A percentile compares a stretch with the other conserved stretches of the same genome.
These are phyloP conservation scores for Monosporascus sp. DNA, from an alignment of 2,329 filamentous ascomycete species.

Conservation along the genomic window DNA sequence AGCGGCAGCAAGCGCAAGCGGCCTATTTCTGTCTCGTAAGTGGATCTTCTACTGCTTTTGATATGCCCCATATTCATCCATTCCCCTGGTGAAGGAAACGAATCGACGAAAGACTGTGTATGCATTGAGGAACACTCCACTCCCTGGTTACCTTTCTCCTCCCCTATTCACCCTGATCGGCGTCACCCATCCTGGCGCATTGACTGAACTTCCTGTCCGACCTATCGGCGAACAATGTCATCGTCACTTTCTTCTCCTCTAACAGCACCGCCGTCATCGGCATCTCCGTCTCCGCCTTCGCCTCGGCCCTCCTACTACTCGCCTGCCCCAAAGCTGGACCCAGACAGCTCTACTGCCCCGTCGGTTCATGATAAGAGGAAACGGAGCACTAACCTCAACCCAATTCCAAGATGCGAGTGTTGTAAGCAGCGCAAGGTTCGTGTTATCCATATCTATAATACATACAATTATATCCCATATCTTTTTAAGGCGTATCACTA, in stretches of 20 bases:
- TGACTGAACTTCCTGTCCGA: too few species aligned
- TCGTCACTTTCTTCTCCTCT: neutral
- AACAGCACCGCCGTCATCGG: slow-evolving; percentile 9
- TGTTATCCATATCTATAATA: slow-evolving; percentile 2
- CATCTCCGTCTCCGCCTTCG: slow-evolving; percentile 1
- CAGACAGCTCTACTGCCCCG: neutral
- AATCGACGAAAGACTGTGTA: too few species aligned
- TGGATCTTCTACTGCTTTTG: slow-evolving; percentile 12
- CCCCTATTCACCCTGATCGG: too few species aligned
- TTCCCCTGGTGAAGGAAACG: too few species aligned
- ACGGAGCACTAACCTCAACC: slow-evolving; percentile 30
- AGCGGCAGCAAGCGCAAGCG: slow-evolving; percentile 54
- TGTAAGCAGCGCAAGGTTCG: slow-evolving; percentile 76
- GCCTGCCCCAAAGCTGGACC: neutral
- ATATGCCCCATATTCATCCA: neutral
- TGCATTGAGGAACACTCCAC: too few species aligned
- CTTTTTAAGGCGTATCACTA: neutral
- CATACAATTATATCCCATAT: neutral
- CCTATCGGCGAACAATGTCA: neutral
- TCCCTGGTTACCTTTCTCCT: too few species aligned
- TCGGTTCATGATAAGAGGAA: slow-evolving; percentile 5
- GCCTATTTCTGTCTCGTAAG: slow-evolving; percentile 56
- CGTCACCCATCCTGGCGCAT: too few species aligned
- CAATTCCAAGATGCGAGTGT: slow-evolving; percentile 58
- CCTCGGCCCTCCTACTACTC: neutral